Percentiles rank a stretch among this genome's conserved stretches.
phyloP scores from a whole-genome alignment of 1,139 yeast species.

The Blastobotrys apis region DNA sequence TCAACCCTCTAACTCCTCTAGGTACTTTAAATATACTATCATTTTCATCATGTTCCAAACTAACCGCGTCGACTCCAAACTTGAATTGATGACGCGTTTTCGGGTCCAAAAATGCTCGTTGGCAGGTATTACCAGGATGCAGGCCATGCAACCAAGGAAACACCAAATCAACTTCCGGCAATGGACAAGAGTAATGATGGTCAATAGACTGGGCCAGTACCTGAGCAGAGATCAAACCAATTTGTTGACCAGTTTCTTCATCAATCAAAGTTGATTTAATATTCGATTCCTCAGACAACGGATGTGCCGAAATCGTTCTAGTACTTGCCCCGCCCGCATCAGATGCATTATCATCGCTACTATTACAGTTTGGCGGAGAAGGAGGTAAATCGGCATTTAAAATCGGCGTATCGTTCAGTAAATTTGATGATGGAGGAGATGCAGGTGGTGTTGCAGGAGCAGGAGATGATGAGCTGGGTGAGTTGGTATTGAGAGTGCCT shows the following conservation, averaged over 20 bases:
- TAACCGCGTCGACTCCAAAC: conserved; percentile 8
- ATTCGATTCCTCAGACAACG: neutral
- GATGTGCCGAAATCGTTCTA: too few relatives aligned
- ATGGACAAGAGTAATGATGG: conserved; percentile 39
- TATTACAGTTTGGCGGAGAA: neutral
- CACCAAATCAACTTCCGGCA: conserved; percentile 65
- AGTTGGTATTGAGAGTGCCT: neutral
- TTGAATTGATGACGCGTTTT: conserved; percentile 23
- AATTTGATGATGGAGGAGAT: conserved; percentile 13
- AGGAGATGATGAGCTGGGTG: conserved; percentile 6
- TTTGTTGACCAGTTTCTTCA: neutral
- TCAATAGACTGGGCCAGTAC: conserved; percentile 31
- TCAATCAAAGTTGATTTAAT: conserved; percentile 1
- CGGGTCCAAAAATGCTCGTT: conserved; percentile 33
- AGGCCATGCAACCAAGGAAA: conserved; percentile 92
- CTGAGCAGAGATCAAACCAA: conserved; percentile 28
- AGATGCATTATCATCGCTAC: neutral
- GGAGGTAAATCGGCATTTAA: neutral
- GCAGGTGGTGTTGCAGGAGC: conserved; percentile 20
- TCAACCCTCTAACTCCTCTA: conserved; percentile 28
- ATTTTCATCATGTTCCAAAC: conserved; percentile 10
- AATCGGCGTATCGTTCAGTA: neutral
- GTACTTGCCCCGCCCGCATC: neutral
- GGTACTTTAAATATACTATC: conserved; percentile 21
- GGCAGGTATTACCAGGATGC: conserved; percentile 33